These are phyloP conservation scores for Aspergillus wentii DNA, from an alignment of 495 filamentous ascomycete species.

Conservation along the genomic window DNA sequence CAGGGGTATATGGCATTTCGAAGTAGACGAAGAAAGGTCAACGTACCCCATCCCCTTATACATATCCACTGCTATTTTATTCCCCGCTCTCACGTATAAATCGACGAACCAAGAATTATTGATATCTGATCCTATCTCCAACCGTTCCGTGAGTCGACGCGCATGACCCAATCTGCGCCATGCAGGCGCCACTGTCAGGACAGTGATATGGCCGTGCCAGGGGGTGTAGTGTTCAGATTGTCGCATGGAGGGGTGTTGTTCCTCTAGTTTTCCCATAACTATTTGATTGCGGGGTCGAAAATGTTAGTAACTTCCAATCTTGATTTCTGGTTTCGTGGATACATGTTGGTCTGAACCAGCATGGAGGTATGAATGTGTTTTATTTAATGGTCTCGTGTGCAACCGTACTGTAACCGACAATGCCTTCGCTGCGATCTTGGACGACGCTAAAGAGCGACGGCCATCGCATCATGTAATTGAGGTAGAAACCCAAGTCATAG, in stretches of 20 bases:
- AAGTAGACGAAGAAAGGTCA: constrained; percentile 4
- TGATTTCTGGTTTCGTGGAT: neutral
- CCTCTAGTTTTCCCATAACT: constrained; percentile 97
- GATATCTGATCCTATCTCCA: constrained; percentile 75
- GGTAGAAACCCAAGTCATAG: constrained; percentile 91
- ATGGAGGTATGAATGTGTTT: neutral
- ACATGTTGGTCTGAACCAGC: neutral
- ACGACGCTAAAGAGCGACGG: constrained; percentile 86
- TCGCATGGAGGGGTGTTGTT: constrained; percentile 65
- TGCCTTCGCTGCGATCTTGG: constrained; percentile 72
- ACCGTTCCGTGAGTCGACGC: constrained; percentile 66
- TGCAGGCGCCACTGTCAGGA: constrained; percentile 84
- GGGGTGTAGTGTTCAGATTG: constrained; percentile 83
- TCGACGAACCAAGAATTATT: constrained; percentile 92
- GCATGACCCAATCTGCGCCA: constrained; percentile 84
- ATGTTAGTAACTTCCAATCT: constrained; percentile 2
- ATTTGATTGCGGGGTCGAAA: constrained; percentile 1
- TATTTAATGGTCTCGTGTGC: neutral
- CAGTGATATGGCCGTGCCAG: constrained; percentile 97
- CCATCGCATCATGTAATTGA: constrained; percentile 93
- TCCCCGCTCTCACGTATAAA: constrained; percentile 84
- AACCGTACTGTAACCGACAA: constrained; percentile 84
- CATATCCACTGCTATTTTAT: constrained; percentile 78
- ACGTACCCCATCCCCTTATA: constrained; percentile 85
- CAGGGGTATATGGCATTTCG: too few relatives aligned